Evolutionary conservation across 352 stramenopile species (phyloP).

Genomic region (Phytophthora citrophthora): DNA sequence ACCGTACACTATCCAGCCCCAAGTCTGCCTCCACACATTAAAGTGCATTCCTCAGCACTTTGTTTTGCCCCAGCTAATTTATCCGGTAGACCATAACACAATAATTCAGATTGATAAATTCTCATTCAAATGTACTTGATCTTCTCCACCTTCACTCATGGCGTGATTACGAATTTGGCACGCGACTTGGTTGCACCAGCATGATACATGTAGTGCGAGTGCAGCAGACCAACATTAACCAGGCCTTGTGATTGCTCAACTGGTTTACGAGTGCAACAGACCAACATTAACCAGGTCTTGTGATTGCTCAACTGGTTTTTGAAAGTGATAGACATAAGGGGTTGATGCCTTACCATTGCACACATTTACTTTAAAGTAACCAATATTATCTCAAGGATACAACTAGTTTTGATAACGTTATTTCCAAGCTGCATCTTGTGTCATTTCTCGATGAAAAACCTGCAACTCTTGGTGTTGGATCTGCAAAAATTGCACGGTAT

Average conservation of each 20-base stretch:
- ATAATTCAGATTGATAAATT: conserved; percentile 17
- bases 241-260: background rate
- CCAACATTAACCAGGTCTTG: too few species aligned
- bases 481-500: conserved; percentile 44
- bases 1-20: conserved; percentile 23
- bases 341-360: too few species aligned
- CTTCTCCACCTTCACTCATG: conserved; percentile 27
- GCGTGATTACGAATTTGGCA: conserved; percentile 8
- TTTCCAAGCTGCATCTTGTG: conserved; percentile 42
- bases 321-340: too few species aligned
- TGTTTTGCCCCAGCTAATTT: conserved; percentile 30
- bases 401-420: background rate
- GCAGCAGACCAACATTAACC: conserved; percentile 20
- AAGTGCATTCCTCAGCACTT: conserved; percentile 14
- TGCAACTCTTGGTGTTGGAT: conserved; percentile 46
- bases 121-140: background rate
- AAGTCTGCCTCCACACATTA: conserved; percentile 15
- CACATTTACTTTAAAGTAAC: too few species aligned
- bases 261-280: too few species aligned
- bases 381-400: too few species aligned
- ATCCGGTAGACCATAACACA: conserved; percentile 26
- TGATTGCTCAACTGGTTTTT: background rate
- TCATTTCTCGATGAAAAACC: conserved; percentile 49
- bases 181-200: background rate
- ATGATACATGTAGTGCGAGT: background rate